A percentile compares a stretch with the other conserved stretches of the same genome.
Conservation (phyloP, 1,284 basidiomycete genomes). For the Ustilago cynodontis region DNA sequence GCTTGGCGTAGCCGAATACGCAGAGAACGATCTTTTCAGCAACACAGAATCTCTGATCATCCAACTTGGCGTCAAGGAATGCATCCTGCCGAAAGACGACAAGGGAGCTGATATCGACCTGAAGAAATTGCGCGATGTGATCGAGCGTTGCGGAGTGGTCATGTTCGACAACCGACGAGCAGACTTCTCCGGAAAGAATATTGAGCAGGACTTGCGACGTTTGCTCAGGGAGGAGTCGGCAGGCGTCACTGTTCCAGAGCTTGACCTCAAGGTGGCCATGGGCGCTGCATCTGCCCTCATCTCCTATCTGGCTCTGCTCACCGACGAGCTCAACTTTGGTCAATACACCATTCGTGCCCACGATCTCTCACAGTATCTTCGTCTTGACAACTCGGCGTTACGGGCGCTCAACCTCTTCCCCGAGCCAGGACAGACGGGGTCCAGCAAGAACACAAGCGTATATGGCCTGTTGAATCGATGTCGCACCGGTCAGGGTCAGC, state of each 20-base stretch:
- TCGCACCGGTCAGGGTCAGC: constrained; percentile 94
- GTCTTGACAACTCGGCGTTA: constrained; percentile 92
- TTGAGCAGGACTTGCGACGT: constrained; percentile 86
- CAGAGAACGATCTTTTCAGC: constrained; percentile 94
- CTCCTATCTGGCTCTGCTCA: constrained; percentile 84
- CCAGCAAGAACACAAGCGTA: constrained; percentile 74
- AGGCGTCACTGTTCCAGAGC: constrained; percentile 73
- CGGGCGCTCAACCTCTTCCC: constrained; percentile 90
- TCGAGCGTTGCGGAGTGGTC: constrained; percentile 91
- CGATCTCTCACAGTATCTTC: constrained; percentile 94
- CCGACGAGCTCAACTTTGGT: constrained; percentile 84
- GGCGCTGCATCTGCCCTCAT: constrained; percentile 85
- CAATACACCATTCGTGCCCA: constrained; percentile 86
- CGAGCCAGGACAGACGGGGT: constrained; percentile 67
- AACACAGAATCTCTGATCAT: constrained; percentile 97
- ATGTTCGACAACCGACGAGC: constrained; percentile 84
- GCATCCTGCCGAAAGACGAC: constrained; percentile 75
- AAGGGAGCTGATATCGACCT: constrained; percentile 79
- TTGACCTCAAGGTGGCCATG: constrained; percentile 83
- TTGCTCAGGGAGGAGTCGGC: constrained; percentile 74
- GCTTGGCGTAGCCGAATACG: constrained; percentile 83
- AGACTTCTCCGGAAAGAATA: constrained; percentile 84
- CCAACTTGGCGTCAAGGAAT: constrained; percentile 96
- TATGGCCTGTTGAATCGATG: constrained; percentile 93
- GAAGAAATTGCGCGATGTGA: constrained; percentile 71